phyloP scores from a whole-genome alignment of 495 filamentous ascomycete species.

The Rusavskia elegans region DNA sequence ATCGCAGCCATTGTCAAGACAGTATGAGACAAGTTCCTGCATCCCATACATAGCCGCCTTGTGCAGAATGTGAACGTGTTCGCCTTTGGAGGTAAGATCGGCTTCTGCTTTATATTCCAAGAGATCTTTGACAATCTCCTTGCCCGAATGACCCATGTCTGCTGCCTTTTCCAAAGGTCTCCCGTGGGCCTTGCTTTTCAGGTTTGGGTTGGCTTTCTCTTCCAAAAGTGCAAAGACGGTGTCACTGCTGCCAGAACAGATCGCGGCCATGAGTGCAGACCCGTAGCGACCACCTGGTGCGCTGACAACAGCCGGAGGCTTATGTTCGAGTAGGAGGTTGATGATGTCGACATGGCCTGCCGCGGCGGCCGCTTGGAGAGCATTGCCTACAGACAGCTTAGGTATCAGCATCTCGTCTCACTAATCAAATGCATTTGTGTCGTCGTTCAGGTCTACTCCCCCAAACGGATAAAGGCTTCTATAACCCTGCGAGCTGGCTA shows the following conservation, averaged over 20 bases:
- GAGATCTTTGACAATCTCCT: slow-evolving; percentile 4
- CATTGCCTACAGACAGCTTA: background rate
- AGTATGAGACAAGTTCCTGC: slow-evolving; percentile 1
- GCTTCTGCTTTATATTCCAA: slow-evolving; percentile 3
- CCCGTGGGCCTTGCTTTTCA: background rate
- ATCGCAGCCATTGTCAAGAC: slow-evolving; percentile 2
- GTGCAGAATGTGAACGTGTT: slow-evolving; percentile 4
- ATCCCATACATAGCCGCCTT: slow-evolving; percentile 4
- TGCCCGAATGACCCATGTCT: background rate
- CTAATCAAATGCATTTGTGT: too few species aligned
- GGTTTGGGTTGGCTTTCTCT: slow-evolving; percentile 6
- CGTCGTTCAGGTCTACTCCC: too few species aligned
- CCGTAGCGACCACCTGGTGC: slow-evolving; percentile 7
- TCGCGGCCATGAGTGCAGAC: slow-evolving; percentile 6
- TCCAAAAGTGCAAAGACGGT: slow-evolving; percentile 7
- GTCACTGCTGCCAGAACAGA: slow-evolving; percentile 7
- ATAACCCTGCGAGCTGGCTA: too few species aligned
- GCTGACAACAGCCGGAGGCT: slow-evolving; percentile 6
- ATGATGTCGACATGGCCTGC: slow-evolving; percentile 8
- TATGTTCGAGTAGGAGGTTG: slow-evolving; percentile 9
- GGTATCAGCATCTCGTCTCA: background rate
- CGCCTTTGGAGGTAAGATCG: background rate
- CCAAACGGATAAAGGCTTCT: too few species aligned
- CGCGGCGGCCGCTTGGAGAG: slow-evolving; percentile 7
- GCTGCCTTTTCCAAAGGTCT: slow-evolving; percentile 5